These are phyloP conservation scores for Hansenula lynferdii DNA, from an alignment of 1,139 yeast genomes.

Conservation along the genomic window DNA sequence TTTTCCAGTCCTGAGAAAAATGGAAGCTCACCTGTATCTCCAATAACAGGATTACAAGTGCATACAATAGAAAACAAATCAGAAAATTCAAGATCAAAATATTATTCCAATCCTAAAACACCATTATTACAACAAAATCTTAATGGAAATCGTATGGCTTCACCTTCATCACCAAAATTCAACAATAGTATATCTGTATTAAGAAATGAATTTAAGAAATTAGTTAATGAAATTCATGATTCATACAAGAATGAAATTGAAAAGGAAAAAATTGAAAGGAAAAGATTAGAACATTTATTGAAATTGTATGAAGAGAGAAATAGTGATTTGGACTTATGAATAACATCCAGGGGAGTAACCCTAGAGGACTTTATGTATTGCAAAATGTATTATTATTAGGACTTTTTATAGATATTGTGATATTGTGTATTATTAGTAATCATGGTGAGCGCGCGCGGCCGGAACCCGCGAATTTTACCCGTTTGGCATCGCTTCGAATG, in stretches of 20 bases:
- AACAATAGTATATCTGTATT: slow-evolving; percentile 34
- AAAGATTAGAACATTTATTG: slow-evolving; percentile 41
- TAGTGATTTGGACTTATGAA: slow-evolving; percentile 7
- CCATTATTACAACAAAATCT: slow-evolving; percentile 16
- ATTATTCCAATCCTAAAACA: slow-evolving; percentile 15
- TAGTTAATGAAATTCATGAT: slow-evolving; percentile 58
- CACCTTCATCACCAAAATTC: slow-evolving; percentile 18
- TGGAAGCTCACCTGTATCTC: slow-evolving; percentile 22
- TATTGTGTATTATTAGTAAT: no score
- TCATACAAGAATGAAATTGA: slow-evolving; percentile 55
- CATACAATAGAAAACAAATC: slow-evolving; percentile 7
- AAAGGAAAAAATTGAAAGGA: slow-evolving; percentile 51
- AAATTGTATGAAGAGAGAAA: slow-evolving; percentile 26
- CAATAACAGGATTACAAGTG: slow-evolving; percentile 25
- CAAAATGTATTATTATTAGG: no score
- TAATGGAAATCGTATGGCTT: slow-evolving; percentile 5
- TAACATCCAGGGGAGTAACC: neutral
- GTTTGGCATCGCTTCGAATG: no score
- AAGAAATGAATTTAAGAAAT: slow-evolving; percentile 66
- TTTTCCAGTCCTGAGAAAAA: slow-evolving; percentile 13
- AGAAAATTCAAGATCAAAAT: neutral
- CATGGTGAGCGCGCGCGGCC: no score
- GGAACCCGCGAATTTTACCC: neutral
- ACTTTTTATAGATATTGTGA: no score
- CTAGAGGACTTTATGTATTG: neutral